Conservation (phyloP, 2,329 filamentous ascomycete species). For the Tolypocladium cylindrosporum region DNA sequence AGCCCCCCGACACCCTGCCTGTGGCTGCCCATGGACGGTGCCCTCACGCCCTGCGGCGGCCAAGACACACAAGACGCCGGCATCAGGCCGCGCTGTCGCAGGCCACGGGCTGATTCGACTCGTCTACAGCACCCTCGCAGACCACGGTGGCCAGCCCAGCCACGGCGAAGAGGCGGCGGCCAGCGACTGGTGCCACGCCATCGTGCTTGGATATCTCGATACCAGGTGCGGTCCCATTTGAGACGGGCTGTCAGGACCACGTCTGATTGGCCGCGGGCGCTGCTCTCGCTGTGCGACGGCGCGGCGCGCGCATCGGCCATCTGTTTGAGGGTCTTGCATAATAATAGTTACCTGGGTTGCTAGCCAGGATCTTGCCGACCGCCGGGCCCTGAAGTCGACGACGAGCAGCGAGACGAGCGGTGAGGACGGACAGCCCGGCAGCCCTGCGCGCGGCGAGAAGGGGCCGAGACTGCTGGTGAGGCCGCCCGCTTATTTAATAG, state of each 20-base stretch:
- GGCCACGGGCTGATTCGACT: neutral
- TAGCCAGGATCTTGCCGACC: neutral
- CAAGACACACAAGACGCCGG: neutral
- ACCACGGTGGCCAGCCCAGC: neutral
- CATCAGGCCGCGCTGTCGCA: neutral
- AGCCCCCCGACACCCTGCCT: neutral
- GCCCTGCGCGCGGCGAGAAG: neutral
- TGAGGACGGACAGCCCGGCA: neutral
- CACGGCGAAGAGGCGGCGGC: neutral
- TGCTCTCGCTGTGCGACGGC: neutral
- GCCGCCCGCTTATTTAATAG: neutral
- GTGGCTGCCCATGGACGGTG: too few relatives aligned
- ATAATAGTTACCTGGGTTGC: too few relatives aligned
- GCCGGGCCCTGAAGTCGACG: neutral
- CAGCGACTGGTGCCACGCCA: neutral
- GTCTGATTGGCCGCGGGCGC: neutral
- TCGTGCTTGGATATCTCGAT: neutral
- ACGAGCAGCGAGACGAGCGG: neutral
- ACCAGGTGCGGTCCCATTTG: neutral
- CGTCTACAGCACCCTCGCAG: neutral
- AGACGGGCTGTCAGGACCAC: neutral
- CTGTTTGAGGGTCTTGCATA: neutral
- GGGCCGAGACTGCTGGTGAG: neutral
- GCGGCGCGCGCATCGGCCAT: neutral
- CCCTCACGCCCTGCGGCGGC: neutral